These are phyloP conservation scores for Neonectria neomacrospora DNA, from an alignment of 2,329 filamentous ascomycete species.

Conservation along the genomic window DNA sequence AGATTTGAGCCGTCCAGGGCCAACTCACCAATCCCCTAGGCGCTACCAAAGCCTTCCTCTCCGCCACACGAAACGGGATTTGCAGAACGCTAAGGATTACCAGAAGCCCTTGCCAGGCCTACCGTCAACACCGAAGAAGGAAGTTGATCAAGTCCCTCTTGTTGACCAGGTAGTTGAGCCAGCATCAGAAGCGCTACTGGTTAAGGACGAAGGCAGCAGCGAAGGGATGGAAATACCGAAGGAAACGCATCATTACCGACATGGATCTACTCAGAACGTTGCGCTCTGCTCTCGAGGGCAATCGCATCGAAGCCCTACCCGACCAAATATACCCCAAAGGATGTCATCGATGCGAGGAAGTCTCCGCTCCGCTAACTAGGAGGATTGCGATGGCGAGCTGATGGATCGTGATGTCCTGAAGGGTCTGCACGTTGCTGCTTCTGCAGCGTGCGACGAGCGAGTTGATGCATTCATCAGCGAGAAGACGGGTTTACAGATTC, in stretches of 20 bases:
- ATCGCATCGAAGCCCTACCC: constrained; percentile 39
- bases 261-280: constrained; percentile 33
- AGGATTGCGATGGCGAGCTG: constrained; percentile 54
- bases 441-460: constrained; percentile 65
- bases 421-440: constrained; percentile 65
- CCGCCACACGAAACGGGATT: constrained; percentile 5
- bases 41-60: constrained; percentile 33
- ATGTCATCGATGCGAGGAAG: constrained; percentile 49
- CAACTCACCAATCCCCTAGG: constrained; percentile 19
- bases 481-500: constrained; percentile 63
- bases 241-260: not conserved
- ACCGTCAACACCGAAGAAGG: constrained; percentile 12
- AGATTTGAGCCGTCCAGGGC: constrained; percentile 10
- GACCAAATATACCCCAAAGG: constrained; percentile 50
- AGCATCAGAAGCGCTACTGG: constrained; percentile 1
- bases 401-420: constrained; percentile 63
- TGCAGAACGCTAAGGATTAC: constrained; percentile 1
- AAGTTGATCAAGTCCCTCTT: not conserved
- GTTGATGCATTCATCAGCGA: constrained; percentile 64
- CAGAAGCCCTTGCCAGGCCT: constrained; percentile 23
- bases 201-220: not conserved
- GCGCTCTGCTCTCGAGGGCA: constrained; percentile 45
- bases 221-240: not conserved
- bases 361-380: constrained; percentile 35
- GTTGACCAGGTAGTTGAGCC: constrained; percentile 11